Base-by-base conservation (phyloP, 805 yeast species). In the Ogataea populi-albae region DNA sequence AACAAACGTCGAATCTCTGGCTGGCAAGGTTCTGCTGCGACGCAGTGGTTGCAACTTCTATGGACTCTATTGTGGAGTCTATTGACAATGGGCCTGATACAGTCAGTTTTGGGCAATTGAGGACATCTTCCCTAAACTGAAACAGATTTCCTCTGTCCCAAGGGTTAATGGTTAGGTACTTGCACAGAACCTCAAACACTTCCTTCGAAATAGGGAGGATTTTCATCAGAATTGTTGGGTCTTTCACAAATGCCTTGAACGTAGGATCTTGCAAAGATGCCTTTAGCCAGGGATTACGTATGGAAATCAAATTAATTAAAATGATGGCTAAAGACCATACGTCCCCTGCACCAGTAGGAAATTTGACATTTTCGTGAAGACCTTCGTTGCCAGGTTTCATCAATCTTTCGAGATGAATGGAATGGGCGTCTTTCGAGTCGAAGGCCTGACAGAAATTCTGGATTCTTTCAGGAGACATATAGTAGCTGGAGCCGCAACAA, bases 251-350 rank as follows among this genome's bases (percentile, higher is more conserved):
- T 17, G 78, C 79, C 40, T 66, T 66, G 61, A 83, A 88, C 0
- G 94, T 74, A 25, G 71, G 62, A 50, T 81, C 87, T 28, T 72
- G 71, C 25, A 76, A 64, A 34, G 81, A 73, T 8, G 95, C 94
- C 47, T 81, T 78, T 33, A 86, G 75, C 96, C 96, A 88, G 19
- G 96, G 96, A 52, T 88, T 89, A 57, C 95, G 72, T 26, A 85
- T 80, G 47, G 94, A 85, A 8, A 86, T 72, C 35, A 89, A 66
- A 56, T 88, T 88, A 45, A 88, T 79, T 37, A 88, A 64, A 16
- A 88, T 79, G 23, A 88, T 80, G 3, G 89, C 91, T 32, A 88
- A 62, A 2, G 94, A 82, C 97, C 95, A 88, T 19, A 86, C 73
- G 53, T 87, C 96, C 30, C 94, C 88, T 6, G 85, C 76, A 20